Evolutionary conservation across 2,329 filamentous ascomycete genomes (phyloP).

Genomic region (Verticillium tricorpus): DNA sequence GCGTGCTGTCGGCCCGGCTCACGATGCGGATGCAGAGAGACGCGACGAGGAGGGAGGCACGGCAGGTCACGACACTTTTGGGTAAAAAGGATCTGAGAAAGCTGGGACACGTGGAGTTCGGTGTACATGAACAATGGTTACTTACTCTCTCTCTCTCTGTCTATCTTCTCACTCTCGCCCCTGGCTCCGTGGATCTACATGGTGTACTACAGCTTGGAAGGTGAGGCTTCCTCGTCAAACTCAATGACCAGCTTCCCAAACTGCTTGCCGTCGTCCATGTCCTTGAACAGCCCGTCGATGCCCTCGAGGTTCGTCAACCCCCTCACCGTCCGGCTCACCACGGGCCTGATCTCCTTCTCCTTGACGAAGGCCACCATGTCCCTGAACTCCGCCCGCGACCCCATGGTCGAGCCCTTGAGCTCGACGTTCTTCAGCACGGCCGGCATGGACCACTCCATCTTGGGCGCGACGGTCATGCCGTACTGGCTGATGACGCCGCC

Average conservation of each 20-base stretch:
- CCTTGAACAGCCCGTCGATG: conserved; percentile 79
- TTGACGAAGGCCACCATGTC: conserved; percentile 85
- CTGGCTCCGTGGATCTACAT: not conserved
- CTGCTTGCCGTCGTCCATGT: conserved; percentile 80
- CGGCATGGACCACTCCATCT: conserved; percentile 81
- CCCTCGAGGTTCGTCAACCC: conserved; percentile 71
- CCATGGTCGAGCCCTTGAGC: conserved; percentile 84
- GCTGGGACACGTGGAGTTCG: not conserved
- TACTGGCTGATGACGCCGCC: conserved; percentile 85
- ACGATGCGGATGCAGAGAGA: not conserved
- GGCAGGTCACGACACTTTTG: not conserved
- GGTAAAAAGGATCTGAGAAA: not conserved
- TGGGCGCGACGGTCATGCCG: conserved; percentile 84
- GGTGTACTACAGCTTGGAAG: conserved; percentile 33
- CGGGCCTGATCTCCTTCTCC: conserved; percentile 66
- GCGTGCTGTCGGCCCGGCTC: not conserved
- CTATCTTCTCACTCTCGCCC: too few species aligned
- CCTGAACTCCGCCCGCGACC: conserved; percentile 80
- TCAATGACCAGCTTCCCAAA: conserved; percentile 91
- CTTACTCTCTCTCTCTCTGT: not conserved
- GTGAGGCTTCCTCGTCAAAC: conserved; percentile 39
- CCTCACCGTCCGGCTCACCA: conserved; percentile 70
- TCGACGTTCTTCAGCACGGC: conserved; percentile 87
- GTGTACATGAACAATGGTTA: not conserved
- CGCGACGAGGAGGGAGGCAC: not conserved